Percentiles rank a stretch among this genome's conserved stretches.
phyloP scores from a whole-genome alignment of 177 flowering plant genomes.

The Telopea speciosissima region DNA sequence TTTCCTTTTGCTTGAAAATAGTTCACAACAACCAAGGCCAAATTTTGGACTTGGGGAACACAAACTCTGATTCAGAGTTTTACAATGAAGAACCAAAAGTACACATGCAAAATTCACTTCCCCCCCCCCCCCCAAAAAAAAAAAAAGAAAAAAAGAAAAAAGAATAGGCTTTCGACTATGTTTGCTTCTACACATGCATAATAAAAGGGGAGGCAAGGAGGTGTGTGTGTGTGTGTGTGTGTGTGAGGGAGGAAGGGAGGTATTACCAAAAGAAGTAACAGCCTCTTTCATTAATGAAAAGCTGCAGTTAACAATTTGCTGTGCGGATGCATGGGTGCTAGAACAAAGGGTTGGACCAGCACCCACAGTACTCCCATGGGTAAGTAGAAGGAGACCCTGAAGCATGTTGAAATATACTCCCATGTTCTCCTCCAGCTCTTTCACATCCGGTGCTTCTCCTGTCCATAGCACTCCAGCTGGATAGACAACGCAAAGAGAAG shows the following conservation, averaged over 20 bases:
- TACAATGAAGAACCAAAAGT: background rate
- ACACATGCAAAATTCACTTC: background rate
- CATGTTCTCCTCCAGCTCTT: conserved; percentile 68
- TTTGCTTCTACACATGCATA: too few species aligned
- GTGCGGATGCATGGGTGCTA: conserved; percentile 46
- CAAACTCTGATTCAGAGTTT: background rate
- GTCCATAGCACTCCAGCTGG: conserved; percentile 88
- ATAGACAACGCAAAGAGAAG: conserved; percentile 11
- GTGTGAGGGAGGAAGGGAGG: conserved; percentile 10
- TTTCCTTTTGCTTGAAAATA: background rate
- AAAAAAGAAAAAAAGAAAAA: too few species aligned
- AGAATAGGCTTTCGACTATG: too few species aligned
- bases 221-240: background rate
- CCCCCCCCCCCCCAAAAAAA: background rate
- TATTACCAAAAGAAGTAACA: conserved; percentile 65
- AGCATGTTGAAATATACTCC: conserved; percentile 60
- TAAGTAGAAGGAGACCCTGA: conserved; percentile 75
- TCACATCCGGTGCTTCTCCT: conserved; percentile 48
- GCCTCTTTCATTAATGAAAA: conserved; percentile 53
- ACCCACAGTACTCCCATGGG: conserved; percentile 67
- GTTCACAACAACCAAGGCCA: background rate
- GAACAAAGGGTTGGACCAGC: conserved; percentile 86
- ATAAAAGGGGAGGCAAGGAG: too few species aligned
- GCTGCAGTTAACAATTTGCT: conserved; percentile 71
- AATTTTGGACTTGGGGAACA: background rate